A percentile compares a stretch with the other conserved stretches of the same genome.
phyloP scores from a whole-genome alignment of 1,284 basidiomycete genomes.

The Schizophyllum amplum region DNA sequence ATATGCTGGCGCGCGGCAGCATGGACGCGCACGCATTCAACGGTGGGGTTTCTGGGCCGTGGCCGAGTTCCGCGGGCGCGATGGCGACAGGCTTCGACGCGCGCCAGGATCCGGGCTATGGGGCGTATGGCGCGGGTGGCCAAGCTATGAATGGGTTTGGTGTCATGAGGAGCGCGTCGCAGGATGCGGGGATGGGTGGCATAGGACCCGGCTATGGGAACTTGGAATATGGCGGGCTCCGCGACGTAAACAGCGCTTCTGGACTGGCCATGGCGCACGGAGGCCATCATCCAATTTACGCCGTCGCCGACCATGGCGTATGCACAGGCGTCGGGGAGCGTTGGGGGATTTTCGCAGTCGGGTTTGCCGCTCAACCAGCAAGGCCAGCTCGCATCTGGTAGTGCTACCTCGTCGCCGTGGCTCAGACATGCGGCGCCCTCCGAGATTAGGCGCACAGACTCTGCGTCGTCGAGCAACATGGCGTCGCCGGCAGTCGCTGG shows the following conservation, averaged over 20 bases:
- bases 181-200: not conserved
- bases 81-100: not conserved
- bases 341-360: not conserved
- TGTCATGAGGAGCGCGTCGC: not conserved
- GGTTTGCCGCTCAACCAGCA: not conserved
- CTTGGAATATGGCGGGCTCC: not conserved
- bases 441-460: not conserved
- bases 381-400: not conserved
- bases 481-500: slow-evolving; percentile 7
- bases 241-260: not conserved
- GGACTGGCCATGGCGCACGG: not conserved
- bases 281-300: not conserved
- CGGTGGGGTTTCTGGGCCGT: not conserved
- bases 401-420: not conserved
- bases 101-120: not conserved
- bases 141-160: not conserved
- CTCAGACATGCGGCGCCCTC: not conserved
- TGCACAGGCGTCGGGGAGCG: not conserved
- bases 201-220: not conserved
- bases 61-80: not conserved
- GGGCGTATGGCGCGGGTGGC: not conserved
- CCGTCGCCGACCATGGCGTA: not conserved
- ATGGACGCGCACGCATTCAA: not conserved
- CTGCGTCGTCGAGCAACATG: not conserved
- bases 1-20: not conserved